Evolutionary conservation across 164 flowering plant species (phyloP).

Genomic region (Stephania yunnanensis): DNA sequence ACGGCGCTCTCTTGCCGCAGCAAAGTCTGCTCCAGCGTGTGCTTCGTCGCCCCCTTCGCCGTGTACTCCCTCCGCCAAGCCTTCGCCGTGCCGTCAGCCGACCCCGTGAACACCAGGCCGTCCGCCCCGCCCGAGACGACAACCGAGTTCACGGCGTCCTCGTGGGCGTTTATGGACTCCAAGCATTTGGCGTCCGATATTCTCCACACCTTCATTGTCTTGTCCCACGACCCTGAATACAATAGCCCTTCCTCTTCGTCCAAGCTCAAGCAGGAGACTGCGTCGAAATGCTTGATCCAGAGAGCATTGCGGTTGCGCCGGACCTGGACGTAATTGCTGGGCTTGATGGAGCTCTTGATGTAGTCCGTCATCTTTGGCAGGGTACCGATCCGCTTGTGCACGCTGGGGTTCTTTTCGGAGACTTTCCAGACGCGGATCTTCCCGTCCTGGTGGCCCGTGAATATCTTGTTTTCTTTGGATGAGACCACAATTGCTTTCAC

Average conservation of each 20-base stretch:
- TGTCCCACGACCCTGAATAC: conserved; percentile 89
- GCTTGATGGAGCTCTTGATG: conserved; percentile 59
- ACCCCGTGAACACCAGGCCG: conserved; percentile 65
- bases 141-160: conserved; percentile 82
- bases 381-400: conserved; percentile 53
- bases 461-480: conserved; percentile 44
- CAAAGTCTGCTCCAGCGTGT: conserved; percentile 35
- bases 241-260: conserved; percentile 48
- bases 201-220: conserved; percentile 77
- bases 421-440: conserved; percentile 77
- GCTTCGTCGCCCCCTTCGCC: conserved; percentile 41
- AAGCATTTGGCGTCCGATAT: conserved; percentile 62
- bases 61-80: conserved; percentile 57
- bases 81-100: conserved; percentile 82
- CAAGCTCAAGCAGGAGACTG: conserved; percentile 71
- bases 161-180: conserved; percentile 73
- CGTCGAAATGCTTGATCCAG: conserved; percentile 85
- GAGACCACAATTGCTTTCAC: conserved; percentile 74
- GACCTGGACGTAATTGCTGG: conserved; percentile 64
- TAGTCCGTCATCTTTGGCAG: conserved; percentile 58
- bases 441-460: conserved; percentile 92
- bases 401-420: conserved; percentile 34
- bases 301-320: conserved; percentile 40
- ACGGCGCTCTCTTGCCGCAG: conserved; percentile 70
- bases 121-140: conserved; percentile 54